A percentile compares a stretch with the other conserved stretches of the same genome.
Evolutionary conservation across 257 asterid species (phyloP).

Genomic region (Plantago major): DNA sequence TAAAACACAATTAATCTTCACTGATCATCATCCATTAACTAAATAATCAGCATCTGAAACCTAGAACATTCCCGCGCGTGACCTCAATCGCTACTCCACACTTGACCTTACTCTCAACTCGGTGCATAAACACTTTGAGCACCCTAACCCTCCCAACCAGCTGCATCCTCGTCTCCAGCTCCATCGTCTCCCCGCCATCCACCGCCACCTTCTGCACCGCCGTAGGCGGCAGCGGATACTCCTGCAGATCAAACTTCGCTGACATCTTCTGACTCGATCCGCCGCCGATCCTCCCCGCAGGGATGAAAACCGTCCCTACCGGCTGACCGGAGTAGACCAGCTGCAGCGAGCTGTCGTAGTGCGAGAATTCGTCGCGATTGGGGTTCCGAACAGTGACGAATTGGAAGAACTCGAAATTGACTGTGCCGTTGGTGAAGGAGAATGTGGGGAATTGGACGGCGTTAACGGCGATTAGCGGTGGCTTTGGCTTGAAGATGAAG

Average conservation of each 20-base stretch:
- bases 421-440: conserved; percentile 73
- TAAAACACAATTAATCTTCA: no score
- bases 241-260: conserved; percentile 70
- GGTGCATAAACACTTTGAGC: conserved; percentile 77
- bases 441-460: conserved; percentile 83
- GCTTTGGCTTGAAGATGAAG: conserved; percentile 72
- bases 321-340: conserved; percentile 75
- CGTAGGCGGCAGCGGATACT: conserved; percentile 61
- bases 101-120: conserved; percentile 55
- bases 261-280: conserved; percentile 81
- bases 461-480: conserved; percentile 75
- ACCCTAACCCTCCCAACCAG: conserved; percentile 83
- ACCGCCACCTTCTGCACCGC: conserved; percentile 34
- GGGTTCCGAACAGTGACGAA: conserved; percentile 86
- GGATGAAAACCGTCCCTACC: conserved; percentile 79
- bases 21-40: no score
- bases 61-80: conserved; percentile 68
- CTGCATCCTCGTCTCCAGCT: conserved; percentile 85
- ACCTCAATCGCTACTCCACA: conserved; percentile 72
- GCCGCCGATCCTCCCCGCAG: conserved; percentile 81
- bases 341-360: conserved; percentile 96
- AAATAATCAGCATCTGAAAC: conserved; percentile 58
- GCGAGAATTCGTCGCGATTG: conserved; percentile 83
- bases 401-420: conserved; percentile 81
- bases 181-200: conserved; percentile 48